Evolutionary conservation across 2,329 filamentous ascomycete species (phyloP), one percentile per base, ranked within the genome.

Genomic region (Fusarium torreyae): DNA sequence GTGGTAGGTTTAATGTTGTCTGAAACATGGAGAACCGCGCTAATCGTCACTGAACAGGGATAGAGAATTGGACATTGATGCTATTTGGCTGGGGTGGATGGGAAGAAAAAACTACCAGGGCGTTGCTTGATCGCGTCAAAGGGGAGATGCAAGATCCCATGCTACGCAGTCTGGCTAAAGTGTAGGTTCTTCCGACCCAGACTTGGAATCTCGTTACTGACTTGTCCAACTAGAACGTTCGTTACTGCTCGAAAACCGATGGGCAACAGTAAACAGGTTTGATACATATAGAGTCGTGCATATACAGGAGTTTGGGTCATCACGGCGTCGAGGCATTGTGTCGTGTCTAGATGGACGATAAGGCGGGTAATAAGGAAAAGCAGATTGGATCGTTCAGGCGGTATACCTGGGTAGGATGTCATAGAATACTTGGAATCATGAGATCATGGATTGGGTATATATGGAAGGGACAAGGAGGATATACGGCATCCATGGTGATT

Each of bases 21-120:
- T 14, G n/a, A 36, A 56, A 42, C 46, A 11, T 8, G 7, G 36
- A 38, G 20, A 45, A 39, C 10, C 15, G 50, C 34, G 17, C 71
- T 73, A 40, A 69, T 45, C 10, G n/a, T 20, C 11, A 20, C 17
- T 9, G 10, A 9, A 28, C 18, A 75, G 74, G 71, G 10, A 51
- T 74, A 31, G 77, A 79, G 51, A 77, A 77, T 31, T 78, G 73
- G 73, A 74, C 76, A 2, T 53, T 80, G 33, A 75, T 74, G 59
- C 62, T 81, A 48, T 81, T 81, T 48, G 74, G 71, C 7, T 55
- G 67, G 8, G 68, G 70, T 11, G 79, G 79, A 1, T 77, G 77
- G 76, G 57, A 72, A n/a, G 77, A 81, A 51, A 68, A 68, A 17
- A 70, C 73, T 20, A 79, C 75, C 3, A 73, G 77, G 28, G 72